Base-by-base conservation (phyloP, 2,329 filamentous ascomycete genomes). In the Aphanocladium album region DNA sequence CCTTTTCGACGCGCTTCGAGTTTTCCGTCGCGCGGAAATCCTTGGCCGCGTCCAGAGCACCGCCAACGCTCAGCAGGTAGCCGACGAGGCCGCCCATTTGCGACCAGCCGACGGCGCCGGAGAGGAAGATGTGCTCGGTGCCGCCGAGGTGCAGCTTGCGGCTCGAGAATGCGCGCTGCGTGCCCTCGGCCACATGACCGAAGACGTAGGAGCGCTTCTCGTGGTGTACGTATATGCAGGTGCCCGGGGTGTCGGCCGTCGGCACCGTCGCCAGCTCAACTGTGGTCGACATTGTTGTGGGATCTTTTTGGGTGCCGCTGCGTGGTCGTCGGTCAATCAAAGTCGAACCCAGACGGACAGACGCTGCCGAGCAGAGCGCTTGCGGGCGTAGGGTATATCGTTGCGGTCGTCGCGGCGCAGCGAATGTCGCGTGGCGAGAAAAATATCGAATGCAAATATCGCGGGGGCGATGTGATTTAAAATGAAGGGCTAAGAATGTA, bases 221-320 rank as follows among this genome's bases (percentile, higher is more conserved):
- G 69, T 92, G 93, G 71, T 93, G 87, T 7, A 99, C 79, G 41
- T 91, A 72, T 35, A 98, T 73, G 54, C 85, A 83, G 2, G 91
- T 90, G 58, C 93, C 93, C 1, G 88, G 84, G 21, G 92, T 96
- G 75, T 99, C 95, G 62, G 88, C 89, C 66, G 93, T 95, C 16
- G 93, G 93, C 62, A 89, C 89, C 19, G 88, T 89, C 63, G 93
- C 73, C 67, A 98, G 77, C 72, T 96, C 88, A 60, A 93, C 80
- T 68, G 80, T 85, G 71, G 83, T 88, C 67, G 87, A 82, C 93
- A 96, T 96, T 64, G 65, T 72, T 60, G 57, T 62, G 52, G 23
- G 59, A 23, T 57, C 60, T 78, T 39, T 16, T 35, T 9, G 14
- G 35, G 9, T n/a, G n/a, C 37, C 14, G 21, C 9, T 41, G 46